Base-by-base conservation (phyloP, 176 grass and related monocot genomes). In the Bolboschoenus planiculmis region DNA sequence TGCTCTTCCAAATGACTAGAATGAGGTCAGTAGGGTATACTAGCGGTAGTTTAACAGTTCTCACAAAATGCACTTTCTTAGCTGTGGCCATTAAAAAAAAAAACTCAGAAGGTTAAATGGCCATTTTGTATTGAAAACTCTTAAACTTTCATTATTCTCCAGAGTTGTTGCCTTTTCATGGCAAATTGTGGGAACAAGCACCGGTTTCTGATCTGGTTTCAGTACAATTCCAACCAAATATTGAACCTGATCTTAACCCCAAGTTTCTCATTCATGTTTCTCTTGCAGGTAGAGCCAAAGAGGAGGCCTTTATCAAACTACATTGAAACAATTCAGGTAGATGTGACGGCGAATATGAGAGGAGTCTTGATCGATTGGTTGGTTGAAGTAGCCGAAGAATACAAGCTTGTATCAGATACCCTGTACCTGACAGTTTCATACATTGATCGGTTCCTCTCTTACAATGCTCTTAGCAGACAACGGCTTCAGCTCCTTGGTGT, bases 301-400 rank as follows among this genome's bases (percentile, higher is more conserved):
- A 86, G 89, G 20, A 90, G 84, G 77, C 80, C 96, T 10, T 36
- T 86, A 31, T 62, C 85, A 10, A 87, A 90, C 57, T 95, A 99
- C 64, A 88, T 99, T 47, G 97, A 89, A 85, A 67, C 82, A 35
- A 81, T 95, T 68, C 96, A 95, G 83, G 48, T 34, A 34, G 97
- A 96, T 83, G 83, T 95, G 1, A 93, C 92, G 10, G 83, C 91
- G 5, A 87, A 84, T 67, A 99, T 99, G 97, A 89, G 97, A 10
- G 83, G 89, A 10, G 88, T 99, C 50, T 88, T 99, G 51, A 44
- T 99, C 37, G 93, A 99, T 87, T 99, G 97, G 97, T 86, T 99
- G 16, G 93, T 99, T 53, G 97, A 99, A 86, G 97, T 99, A 20
- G 88, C 91, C 8, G 89, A 99, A 84, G 96, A 99, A 83, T 99